These are phyloP conservation scores for Aspergillus udagawae DNA, from an alignment of 2,329 filamentous ascomycete genomes.

Conservation along the genomic window DNA sequence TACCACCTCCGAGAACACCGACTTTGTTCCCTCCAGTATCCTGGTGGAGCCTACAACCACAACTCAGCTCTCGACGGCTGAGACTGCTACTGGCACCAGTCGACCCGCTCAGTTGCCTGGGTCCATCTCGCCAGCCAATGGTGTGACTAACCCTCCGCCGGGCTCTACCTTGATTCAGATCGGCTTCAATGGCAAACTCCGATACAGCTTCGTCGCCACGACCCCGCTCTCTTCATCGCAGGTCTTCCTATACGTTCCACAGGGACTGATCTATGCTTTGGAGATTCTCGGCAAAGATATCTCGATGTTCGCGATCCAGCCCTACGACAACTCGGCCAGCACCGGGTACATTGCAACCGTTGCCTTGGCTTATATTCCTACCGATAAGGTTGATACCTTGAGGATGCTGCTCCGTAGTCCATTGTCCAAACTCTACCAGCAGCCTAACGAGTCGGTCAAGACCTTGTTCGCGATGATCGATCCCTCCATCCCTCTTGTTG, in stretches of 20 bases:
- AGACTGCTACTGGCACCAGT: constrained; percentile 38
- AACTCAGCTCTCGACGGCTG: constrained; percentile 23
- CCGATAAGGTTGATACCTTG: constrained; percentile 63
- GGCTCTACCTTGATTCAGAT: constrained; percentile 74
- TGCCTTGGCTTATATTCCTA: constrained; percentile 72
- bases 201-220: constrained; percentile 76
- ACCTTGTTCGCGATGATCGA: constrained; percentile 80
- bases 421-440: constrained; percentile 70
- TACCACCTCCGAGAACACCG: constrained; percentile 20
- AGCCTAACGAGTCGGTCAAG: constrained; percentile 60
- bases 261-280: constrained; percentile 65
- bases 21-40: constrained; percentile 24
- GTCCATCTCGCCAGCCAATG: constrained; percentile 67
- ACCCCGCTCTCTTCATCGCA: constrained; percentile 72
- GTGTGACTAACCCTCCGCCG: constrained; percentile 53
- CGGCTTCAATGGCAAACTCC: constrained; percentile 74
- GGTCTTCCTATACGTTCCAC: constrained; percentile 75
- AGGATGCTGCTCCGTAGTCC: constrained; percentile 66
- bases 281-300: constrained; percentile 46
- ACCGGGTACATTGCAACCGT: constrained; percentile 79
- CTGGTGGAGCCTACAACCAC: constrained; percentile 26
- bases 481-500: constrained; percentile 68
- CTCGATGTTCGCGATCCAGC: constrained; percentile 67
- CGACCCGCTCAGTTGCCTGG: constrained; percentile 65
- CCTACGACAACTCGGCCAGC: constrained; percentile 64